Conservation (phyloP, 139 green algal genomes). For the Haematococcus sp. region DNA sequence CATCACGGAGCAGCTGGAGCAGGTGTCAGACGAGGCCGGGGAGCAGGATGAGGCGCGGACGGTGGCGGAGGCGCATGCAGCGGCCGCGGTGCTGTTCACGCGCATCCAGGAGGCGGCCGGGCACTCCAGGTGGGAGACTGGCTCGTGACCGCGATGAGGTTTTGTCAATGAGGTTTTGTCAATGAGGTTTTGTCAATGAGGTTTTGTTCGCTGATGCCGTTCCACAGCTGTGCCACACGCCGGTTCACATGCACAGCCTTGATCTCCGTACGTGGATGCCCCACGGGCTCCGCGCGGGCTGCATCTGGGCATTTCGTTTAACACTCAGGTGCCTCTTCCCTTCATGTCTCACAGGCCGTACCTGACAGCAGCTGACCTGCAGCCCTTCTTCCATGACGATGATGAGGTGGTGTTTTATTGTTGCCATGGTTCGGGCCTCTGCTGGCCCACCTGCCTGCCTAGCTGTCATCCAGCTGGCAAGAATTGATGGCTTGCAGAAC, state of each 20-base stretch:
- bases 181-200: not conserved
- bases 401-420: conserved; percentile 34
- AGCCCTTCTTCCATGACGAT: conserved; percentile 43
- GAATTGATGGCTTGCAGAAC: not conserved
- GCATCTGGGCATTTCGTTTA: conserved; percentile 67
- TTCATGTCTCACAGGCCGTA: conserved; percentile 18
- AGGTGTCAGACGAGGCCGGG: not conserved
- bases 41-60: too few species aligned
- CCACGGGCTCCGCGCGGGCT: conserved; percentile 27
- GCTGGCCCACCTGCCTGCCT: too few species aligned
- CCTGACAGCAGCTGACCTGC: conserved; percentile 52
- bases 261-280: too few species aligned
- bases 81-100: too few species aligned
- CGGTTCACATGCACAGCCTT: too few species aligned
- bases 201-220: too few species aligned
- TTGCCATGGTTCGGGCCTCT: not conserved
- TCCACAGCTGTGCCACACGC: too few species aligned
- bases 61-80: too few species aligned
- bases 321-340: conserved; percentile 43
- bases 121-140: not conserved
- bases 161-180: not conserved
- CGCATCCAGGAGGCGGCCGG: too few species aligned
- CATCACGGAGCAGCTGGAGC: conserved; percentile 49
- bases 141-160: not conserved
- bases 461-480: not conserved